Evolutionary conservation across 2,329 filamentous ascomycete species (phyloP).

Genomic region (Magnaporthales sp.): DNA sequence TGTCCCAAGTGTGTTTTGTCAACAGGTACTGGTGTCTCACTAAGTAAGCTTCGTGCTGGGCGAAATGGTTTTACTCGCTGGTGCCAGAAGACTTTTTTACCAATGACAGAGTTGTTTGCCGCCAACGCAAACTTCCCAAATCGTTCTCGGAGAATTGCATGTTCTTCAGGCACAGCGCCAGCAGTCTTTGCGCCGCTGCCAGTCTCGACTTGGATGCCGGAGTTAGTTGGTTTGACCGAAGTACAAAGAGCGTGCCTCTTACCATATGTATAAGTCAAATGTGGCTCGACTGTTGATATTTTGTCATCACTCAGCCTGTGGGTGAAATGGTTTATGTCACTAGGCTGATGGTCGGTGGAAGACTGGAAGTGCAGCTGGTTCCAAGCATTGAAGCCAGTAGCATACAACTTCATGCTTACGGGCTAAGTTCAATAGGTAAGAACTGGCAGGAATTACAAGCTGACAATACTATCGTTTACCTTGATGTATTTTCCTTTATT

Average conservation of each 20-base stretch:
- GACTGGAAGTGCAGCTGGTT: conserved; percentile 36
- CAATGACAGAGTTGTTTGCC: conserved; percentile 19
- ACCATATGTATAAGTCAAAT: conserved; percentile 39
- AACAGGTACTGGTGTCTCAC: background rate
- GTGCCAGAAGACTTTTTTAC: conserved; percentile 11
- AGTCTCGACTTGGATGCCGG: conserved; percentile 5
- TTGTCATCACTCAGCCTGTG: conserved; percentile 26
- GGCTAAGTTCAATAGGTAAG: background rate
- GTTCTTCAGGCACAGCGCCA: background rate
- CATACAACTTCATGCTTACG: conserved; percentile 39
- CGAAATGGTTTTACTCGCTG: background rate
- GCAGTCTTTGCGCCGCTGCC: conserved; percentile 1
- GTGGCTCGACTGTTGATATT: conserved; percentile 25
- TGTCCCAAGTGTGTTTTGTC: conserved; percentile 17
- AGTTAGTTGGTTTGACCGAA: background rate
- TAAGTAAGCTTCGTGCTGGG: background rate
- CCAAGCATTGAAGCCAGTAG: conserved; percentile 51
- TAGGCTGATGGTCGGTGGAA: conserved; percentile 23
- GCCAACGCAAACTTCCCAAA: conserved; percentile 14
- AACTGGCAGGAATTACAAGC: no score
- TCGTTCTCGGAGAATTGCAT: background rate
- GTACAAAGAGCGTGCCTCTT: conserved; percentile 12
- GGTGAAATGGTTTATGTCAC: conserved; percentile 37
- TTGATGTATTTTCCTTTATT: no score
- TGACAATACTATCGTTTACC: no score